Percentiles rank a stretch among this genome's conserved stretches.
Conservation (phyloP, 495 filamentous ascomycete species). For the Neurospora tetraspora region DNA sequence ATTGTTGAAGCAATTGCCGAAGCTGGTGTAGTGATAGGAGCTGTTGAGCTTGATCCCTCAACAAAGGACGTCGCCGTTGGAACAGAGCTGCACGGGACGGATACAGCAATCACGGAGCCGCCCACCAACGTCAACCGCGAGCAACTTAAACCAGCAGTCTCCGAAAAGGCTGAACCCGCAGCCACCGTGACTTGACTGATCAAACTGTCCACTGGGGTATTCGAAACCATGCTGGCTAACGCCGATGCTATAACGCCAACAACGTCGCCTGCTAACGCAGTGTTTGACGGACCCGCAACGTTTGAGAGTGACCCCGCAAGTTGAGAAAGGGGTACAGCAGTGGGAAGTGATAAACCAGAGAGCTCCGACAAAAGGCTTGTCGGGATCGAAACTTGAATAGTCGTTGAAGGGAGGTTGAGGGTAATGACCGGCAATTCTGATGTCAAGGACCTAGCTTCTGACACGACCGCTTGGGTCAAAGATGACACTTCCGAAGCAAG, state of each 20-base stretch:
- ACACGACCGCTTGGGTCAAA: background rate
- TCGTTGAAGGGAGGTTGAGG: slow-evolving; percentile 2
- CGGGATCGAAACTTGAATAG: slow-evolving; percentile 4
- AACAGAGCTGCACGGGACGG: slow-evolving; percentile 3
- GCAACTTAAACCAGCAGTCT: slow-evolving; percentile 1
- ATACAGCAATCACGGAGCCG: slow-evolving; percentile 2
- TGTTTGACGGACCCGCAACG: slow-evolving; percentile 3
- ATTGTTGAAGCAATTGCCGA: background rate
- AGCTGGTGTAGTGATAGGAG: background rate
- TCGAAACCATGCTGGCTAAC: slow-evolving; percentile 6
- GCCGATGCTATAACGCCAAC: slow-evolving; percentile 6
- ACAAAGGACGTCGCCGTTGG: background rate
- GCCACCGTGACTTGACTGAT: slow-evolving; percentile 3
- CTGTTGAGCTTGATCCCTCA: background rate
- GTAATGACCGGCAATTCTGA: slow-evolving; percentile 6
- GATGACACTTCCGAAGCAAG: slow-evolving; percentile 3
- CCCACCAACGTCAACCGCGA: slow-evolving; percentile 6
- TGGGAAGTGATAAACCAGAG: slow-evolving; percentile 2
- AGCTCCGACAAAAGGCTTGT: slow-evolving; percentile 5
- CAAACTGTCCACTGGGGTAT: slow-evolving; percentile 1
- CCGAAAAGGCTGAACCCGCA: background rate
- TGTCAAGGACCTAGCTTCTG: background rate
- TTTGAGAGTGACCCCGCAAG: slow-evolving; percentile 3
- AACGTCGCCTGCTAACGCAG: slow-evolving; percentile 5
- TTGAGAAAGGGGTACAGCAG: background rate